phyloP scores from a whole-genome alignment of 148 eudicot genomes.

The Rhododendron ovatum region DNA sequence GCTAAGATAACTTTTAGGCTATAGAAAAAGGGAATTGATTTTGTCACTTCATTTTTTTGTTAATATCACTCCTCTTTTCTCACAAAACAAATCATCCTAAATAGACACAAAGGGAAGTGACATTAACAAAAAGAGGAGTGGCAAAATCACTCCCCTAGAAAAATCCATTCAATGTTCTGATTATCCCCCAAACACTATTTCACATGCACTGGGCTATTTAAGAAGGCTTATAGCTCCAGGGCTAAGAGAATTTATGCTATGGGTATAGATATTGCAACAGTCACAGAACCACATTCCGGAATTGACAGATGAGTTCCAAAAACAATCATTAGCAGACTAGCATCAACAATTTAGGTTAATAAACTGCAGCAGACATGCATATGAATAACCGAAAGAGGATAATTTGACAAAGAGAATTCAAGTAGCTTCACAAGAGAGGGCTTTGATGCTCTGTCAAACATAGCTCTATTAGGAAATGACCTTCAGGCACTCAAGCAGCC shows the following conservation, averaged over 20 bases:
- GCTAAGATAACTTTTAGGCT: neutral
- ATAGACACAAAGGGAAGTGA: too few species aligned
- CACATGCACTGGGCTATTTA: neutral
- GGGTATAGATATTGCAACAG: neutral
- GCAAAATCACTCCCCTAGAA: too few species aligned
- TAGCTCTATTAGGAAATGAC: neutral
- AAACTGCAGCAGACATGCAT: neutral
- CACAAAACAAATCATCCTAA: too few species aligned
- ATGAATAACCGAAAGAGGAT: neutral
- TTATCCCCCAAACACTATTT: neutral
- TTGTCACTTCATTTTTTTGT: too few species aligned
- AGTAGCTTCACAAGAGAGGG: neutral
- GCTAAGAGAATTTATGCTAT: neutral
- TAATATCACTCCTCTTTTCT: too few species aligned
- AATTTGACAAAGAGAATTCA: neutral
- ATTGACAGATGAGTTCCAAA: neutral
- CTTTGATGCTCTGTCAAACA: neutral
- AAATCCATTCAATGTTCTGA: neutral
- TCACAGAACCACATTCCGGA: neutral
- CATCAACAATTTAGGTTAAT: neutral
- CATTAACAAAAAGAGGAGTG: too few species aligned
- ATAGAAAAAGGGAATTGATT: too few species aligned
- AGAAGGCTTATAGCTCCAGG: neutral
- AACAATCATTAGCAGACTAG: neutral
- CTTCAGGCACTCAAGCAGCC: constrained; percentile 4